A percentile compares a stretch with the other conserved stretches of the same genome.
Evolutionary conservation across 371 early-diverging fungal species (phyloP).

Genomic region (Apophysomyces sp.): DNA sequence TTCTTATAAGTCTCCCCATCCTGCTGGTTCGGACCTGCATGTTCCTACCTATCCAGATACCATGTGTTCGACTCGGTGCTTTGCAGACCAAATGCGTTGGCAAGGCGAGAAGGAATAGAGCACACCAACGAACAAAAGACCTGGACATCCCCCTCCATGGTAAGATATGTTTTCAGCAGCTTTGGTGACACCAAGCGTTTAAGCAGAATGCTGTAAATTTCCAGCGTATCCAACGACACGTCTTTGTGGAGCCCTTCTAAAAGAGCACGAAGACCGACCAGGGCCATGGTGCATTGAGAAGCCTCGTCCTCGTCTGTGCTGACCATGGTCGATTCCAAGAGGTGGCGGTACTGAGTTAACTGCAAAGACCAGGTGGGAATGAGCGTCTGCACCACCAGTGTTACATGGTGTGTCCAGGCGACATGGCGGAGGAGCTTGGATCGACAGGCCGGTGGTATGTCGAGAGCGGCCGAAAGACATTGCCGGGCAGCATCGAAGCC

Average conservation of each 20-base stretch:
- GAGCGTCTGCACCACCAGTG: neutral
- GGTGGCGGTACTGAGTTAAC: neutral
- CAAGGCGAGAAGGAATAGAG: slow-evolving; percentile 29
- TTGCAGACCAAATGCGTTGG: slow-evolving; percentile 27
- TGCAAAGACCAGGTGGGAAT: neutral
- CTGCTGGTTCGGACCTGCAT: neutral
- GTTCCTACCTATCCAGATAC: slow-evolving; percentile 15
- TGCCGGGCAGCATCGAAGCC: neutral
- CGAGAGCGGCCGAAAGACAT: neutral
- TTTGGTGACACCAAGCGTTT: neutral
- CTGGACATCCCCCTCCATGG: neutral
- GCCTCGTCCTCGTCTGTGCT: neutral
- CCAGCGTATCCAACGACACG: neutral
- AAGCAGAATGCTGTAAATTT: neutral
- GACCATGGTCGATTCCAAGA: neutral
- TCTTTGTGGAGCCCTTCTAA: neutral
- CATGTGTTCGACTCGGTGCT: neutral
- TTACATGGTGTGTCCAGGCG: neutral
- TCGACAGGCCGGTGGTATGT: neutral
- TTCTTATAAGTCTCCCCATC: neutral
- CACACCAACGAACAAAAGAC: slow-evolving; percentile 28
- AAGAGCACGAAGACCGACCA: neutral
- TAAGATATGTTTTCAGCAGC: neutral
- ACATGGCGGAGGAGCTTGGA: neutral
- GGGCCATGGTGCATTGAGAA: neutral